phyloP scores from a whole-genome alignment of 2,329 filamentous ascomycete genomes.

The Trichophyton simii region DNA sequence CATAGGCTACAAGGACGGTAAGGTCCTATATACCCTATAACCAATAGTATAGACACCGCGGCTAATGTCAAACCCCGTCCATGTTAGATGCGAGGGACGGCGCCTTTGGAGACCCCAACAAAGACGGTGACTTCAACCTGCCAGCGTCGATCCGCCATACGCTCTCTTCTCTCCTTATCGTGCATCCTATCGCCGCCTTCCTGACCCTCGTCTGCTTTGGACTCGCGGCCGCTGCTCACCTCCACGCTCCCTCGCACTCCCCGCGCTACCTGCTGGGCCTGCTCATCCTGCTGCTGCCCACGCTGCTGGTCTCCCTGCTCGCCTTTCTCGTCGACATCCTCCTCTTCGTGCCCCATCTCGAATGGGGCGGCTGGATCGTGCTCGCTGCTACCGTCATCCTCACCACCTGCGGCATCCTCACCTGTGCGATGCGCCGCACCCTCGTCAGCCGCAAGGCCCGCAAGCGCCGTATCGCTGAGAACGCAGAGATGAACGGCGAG shows the following conservation, averaged over 20 bases:
- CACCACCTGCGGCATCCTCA: slow-evolving; percentile 67
- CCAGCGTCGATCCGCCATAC: slow-evolving; percentile 53
- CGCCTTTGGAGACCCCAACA: slow-evolving; percentile 35
- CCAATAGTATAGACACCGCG: neutral
- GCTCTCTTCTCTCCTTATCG: slow-evolving; percentile 78
- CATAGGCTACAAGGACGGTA: slow-evolving; percentile 79
- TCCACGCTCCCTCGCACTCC: slow-evolving; percentile 80
- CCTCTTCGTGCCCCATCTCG: slow-evolving; percentile 83
- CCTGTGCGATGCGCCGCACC: slow-evolving; percentile 88
- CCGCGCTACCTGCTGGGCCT: slow-evolving; percentile 73
- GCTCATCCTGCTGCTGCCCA: slow-evolving; percentile 75
- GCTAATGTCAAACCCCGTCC: neutral
- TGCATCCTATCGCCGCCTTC: slow-evolving; percentile 82
- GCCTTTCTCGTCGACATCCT: slow-evolving; percentile 90
- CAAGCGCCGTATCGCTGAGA: slow-evolving; percentile 80
- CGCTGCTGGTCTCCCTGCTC: slow-evolving; percentile 68
- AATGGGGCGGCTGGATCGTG: slow-evolving; percentile 90
- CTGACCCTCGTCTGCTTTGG: slow-evolving; percentile 74
- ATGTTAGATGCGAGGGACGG: slow-evolving; percentile 27
- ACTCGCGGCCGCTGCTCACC: slow-evolving; percentile 67
- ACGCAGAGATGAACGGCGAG: slow-evolving; percentile 93
- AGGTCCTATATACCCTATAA: slow-evolving; percentile 19
- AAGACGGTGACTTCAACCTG: slow-evolving; percentile 44
- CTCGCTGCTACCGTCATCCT: slow-evolving; percentile 79
- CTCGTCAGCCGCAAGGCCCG: slow-evolving; percentile 85